Base-by-base conservation (phyloP, 2,329 filamentous ascomycete species). In the Nemania sp. region DNA sequence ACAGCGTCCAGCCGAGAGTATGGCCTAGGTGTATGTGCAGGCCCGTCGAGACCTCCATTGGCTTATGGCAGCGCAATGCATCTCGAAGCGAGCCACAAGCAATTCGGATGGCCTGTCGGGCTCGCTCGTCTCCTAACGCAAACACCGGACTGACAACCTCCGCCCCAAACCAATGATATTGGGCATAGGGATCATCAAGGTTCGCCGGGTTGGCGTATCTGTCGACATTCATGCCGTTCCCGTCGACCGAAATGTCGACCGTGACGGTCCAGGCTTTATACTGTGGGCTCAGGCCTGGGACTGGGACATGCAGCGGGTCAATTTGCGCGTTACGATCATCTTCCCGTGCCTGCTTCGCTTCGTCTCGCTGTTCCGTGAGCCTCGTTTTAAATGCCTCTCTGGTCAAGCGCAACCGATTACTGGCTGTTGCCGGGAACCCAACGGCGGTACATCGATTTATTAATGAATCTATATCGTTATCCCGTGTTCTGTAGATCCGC, bases 11-110 rank as follows among this genome's bases (percentile, higher is more conserved):
- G 2, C 63, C 63, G 6, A 53, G 36, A 14, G 51, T 55, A 31
- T 65, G 55, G 8, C 63, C 63, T 17, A 65, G 14, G 26, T 65
- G 61, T 5, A 65, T 43, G 20, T 64, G 61, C 2, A 65, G 14
- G 17, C 63, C 61, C 8, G 60, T 48, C 24, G 58, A 59, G 26
- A 47, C 36, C 15, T 60, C 47, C 58, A 65, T 64, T 6, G 63
- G 63, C 34, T 64, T 65, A 31, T 61, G 55, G 30, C 30, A 51
- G 4, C 63, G 61, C 6, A 64, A 15, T 17, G 19, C 6, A 14
- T 52, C 12, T 26, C 63, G 61, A 40, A 65, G 54, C 14, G 22
- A 11, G 1, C 36, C 22, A 31, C 61, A 65, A 12, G 54, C 60
- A 7, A 12, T 22, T 12, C 34, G 39, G 24, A 64, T 46, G 3